Percentiles rank a stretch among this genome's conserved stretches.
Evolutionary conservation across 345 rosid species (phyloP).

Genomic region (Hibiscus trionum): DNA sequence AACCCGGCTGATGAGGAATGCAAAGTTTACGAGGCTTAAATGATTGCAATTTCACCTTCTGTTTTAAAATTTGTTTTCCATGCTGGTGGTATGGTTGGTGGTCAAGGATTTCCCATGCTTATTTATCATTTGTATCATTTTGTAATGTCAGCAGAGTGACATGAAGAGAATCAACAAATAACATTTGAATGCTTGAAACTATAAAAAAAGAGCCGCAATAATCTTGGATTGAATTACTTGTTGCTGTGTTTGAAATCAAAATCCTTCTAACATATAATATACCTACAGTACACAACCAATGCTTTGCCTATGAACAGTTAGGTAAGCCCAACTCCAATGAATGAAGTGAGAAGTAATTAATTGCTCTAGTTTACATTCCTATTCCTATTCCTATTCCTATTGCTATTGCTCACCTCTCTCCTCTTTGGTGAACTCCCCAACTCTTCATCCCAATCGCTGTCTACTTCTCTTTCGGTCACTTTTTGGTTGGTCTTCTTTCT

Average conservation of each 20-base stretch:
- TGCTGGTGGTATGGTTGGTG: conserved; percentile 3
- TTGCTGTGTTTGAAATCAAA: background rate
- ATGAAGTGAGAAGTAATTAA: background rate
- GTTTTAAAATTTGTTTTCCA: background rate
- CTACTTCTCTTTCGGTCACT: conserved; percentile 38
- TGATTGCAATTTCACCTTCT: background rate
- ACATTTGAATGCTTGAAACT: background rate
- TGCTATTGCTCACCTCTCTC: conserved; percentile 18
- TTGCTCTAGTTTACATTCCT: background rate
- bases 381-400: background rate
- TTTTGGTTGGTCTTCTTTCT: conserved; percentile 47
- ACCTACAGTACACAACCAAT: background rate
- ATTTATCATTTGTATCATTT: conserved; percentile 7
- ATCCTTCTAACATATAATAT: background rate
- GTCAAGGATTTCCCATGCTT: background rate
- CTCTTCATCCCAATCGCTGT: conserved; percentile 25
- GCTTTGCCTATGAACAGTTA: background rate
- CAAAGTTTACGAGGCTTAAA: conserved; percentile 78
- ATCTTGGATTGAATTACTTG: background rate
- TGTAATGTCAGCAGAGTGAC: conserved; percentile 12
- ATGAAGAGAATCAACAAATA: conserved; percentile 5
- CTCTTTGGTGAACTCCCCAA: conserved; percentile 13
- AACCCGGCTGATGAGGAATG: conserved; percentile 85
- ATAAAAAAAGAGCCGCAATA: background rate
- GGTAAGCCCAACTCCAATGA: background rate